Percentiles rank a stretch among this genome's conserved stretches.
Conservation (phyloP, 2,329 filamentous ascomycete genomes). For the Penicillium occitanis region DNA sequence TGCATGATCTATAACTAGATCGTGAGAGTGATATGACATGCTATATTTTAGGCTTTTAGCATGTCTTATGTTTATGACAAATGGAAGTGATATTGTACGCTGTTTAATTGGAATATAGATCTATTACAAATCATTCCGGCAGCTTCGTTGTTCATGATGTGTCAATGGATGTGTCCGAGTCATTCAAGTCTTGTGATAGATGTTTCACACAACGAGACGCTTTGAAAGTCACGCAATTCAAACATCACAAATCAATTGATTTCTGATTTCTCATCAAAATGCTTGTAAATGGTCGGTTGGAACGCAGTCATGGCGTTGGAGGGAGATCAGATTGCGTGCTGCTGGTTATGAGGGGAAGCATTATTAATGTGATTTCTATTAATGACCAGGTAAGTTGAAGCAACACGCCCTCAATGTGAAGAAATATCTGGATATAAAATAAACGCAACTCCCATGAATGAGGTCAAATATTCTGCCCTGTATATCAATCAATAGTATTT, state of each 20-base stretch:
- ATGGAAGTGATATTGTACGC: background rate
- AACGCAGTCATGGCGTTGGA: slow-evolving; percentile 22
- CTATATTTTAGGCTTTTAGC: background rate
- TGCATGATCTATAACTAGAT: background rate
- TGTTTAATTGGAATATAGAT: background rate
- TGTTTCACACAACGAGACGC: background rate
- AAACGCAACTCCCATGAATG: background rate
- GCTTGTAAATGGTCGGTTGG: slow-evolving; percentile 12
- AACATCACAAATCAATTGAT: background rate
- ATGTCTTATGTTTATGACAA: background rate
- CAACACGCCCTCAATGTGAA: background rate
- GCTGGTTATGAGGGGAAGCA: slow-evolving; percentile 11
- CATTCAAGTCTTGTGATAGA: background rate
- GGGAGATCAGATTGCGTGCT: slow-evolving; percentile 34
- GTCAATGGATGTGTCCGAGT: background rate
- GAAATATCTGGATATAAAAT: background rate
- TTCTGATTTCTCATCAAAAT: slow-evolving; percentile 33
- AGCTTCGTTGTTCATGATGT: background rate
- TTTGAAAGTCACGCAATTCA: background rate
- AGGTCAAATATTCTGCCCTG: background rate
- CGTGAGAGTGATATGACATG: background rate
- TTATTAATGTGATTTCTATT: background rate
- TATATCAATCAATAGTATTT: background rate
- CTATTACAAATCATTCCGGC: background rate
- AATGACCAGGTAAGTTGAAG: background rate